phyloP scores from a whole-genome alignment of 2,329 filamentous ascomycete species.

The Bipolaris cookei region DNA sequence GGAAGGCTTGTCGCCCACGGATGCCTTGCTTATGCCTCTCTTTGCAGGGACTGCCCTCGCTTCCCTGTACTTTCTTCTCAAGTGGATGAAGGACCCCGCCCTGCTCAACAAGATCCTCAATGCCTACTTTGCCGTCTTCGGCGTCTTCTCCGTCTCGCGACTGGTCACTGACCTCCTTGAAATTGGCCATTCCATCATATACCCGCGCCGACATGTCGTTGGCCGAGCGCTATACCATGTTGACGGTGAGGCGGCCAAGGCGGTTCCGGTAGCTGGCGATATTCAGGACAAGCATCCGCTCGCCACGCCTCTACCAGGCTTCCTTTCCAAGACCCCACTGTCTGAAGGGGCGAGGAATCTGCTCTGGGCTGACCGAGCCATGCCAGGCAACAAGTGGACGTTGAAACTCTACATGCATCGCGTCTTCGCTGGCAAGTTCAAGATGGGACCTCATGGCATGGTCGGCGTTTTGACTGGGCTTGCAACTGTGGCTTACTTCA shows the following conservation, averaged over 20 bases:
- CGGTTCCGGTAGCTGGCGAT: constrained; percentile 39
- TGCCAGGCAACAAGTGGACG: constrained; percentile 58
- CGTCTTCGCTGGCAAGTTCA: constrained; percentile 57
- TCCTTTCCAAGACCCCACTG: constrained; percentile 57
- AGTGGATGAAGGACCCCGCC: constrained; percentile 81
- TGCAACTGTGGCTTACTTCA: constrained; percentile 67
- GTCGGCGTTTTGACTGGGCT: constrained; percentile 63
- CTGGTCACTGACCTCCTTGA: constrained; percentile 75
- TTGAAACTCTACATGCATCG: constrained; percentile 63
- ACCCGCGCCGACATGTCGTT: constrained; percentile 72
- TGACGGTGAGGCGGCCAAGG: constrained; percentile 42
- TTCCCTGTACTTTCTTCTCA: constrained; percentile 84
- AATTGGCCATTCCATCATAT: constrained; percentile 69
- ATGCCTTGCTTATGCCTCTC: constrained; percentile 85
- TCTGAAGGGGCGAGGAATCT: constrained; percentile 40
- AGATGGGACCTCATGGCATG: constrained; percentile 61
- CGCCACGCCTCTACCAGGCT: constrained; percentile 60
- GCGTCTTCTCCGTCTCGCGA: constrained; percentile 75
- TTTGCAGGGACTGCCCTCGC: constrained; percentile 74
- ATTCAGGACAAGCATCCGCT: constrained; percentile 29
- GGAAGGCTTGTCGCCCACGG: constrained; percentile 73
- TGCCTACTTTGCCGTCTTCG: constrained; percentile 81
- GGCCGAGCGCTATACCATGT: constrained; percentile 60
- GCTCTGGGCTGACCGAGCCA: constrained; percentile 59
- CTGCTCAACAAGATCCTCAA: constrained; percentile 83